Evolutionary conservation across 495 filamentous ascomycete species (phyloP).

Genomic region (Penicillium macrosclerotiorum): DNA sequence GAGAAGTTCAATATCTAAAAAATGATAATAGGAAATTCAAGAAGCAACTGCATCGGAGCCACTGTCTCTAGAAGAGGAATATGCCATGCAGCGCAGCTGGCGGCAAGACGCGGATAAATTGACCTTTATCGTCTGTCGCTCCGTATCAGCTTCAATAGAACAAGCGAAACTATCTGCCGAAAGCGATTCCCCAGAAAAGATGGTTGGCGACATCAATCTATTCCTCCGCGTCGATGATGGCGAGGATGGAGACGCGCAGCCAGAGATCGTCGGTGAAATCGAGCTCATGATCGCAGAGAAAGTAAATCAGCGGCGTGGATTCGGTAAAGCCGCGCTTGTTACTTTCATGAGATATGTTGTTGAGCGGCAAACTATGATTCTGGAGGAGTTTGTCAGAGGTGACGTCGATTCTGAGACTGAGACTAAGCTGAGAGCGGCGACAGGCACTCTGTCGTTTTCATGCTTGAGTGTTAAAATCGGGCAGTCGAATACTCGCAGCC

Average conservation of each 20-base stretch:
- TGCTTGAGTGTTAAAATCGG: conserved; percentile 63
- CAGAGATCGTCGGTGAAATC: conserved; percentile 63
- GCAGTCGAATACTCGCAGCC: conserved; percentile 51
- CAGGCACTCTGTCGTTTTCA: conserved; percentile 13
- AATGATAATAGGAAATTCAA: conserved; percentile 62
- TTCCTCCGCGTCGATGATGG: conserved; percentile 63
- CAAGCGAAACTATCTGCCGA: conserved; percentile 25
- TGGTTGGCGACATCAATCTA: conserved; percentile 87
- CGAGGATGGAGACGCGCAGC: conserved; percentile 38
- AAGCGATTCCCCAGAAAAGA: conserved; percentile 53
- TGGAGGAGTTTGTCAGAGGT: conserved; percentile 55
- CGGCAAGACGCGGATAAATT: conserved; percentile 61
- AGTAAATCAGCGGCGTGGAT: conserved; percentile 56
- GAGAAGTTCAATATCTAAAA: conserved; percentile 2
- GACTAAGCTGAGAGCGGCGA: conserved; percentile 8
- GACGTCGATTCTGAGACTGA: conserved; percentile 16
- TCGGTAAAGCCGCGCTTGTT: conserved; percentile 63
- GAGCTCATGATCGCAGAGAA: conserved; percentile 84
- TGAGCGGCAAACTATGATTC: conserved; percentile 45
- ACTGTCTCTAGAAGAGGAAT: conserved; percentile 74
- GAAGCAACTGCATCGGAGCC: conserved; percentile 81
- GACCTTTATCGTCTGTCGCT: conserved; percentile 45
- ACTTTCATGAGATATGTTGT: conserved; percentile 67
- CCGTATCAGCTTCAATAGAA: conserved; percentile 8
- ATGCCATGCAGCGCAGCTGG: conserved; percentile 82